Conservation (phyloP, 805 yeast genomes). For the Henningerozyma blattae region DNA sequence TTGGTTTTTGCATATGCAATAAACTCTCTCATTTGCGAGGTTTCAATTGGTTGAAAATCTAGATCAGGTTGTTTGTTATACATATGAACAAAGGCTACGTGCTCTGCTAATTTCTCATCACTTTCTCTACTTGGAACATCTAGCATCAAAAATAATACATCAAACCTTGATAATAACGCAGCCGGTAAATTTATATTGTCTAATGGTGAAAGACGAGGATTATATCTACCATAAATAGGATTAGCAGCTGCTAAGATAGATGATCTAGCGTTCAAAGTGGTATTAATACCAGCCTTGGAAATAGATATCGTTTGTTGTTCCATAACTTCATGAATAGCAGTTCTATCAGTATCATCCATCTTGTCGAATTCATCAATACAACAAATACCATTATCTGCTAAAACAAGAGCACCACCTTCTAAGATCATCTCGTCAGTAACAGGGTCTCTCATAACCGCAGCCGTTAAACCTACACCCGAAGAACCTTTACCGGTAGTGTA, state of each 20-base stretch:
- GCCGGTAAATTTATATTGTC: conserved; percentile 96
- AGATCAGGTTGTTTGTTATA: conserved; percentile 74
- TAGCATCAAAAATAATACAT: conserved; percentile 71
- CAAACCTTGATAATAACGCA: conserved; percentile 90
- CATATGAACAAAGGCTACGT: conserved; percentile 94
- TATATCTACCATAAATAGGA: conserved; percentile 90
- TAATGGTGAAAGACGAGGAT: conserved; percentile 78
- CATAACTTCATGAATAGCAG: conserved; percentile 98
- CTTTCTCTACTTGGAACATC: conserved; percentile 72
- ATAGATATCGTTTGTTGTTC: conserved; percentile 97
- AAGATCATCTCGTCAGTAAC: conserved; percentile 97
- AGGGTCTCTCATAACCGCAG: conserved; percentile 98
- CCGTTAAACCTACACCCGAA: conserved; percentile 97
- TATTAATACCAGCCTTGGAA: conserved; percentile 94
- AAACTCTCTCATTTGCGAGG: conserved; percentile 73
- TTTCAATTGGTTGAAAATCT: conserved; percentile 65
- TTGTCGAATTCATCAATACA: conserved; percentile 98
- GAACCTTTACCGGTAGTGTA: conserved; percentile 98
- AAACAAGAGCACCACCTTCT: conserved; percentile 95
- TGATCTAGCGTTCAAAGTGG: conserved; percentile 90
- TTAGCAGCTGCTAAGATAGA: conserved; percentile 98
- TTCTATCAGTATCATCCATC: conserved; percentile 94
- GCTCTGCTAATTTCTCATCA: conserved; percentile 82
- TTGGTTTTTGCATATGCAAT: conserved; percentile 74
- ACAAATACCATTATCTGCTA: conserved; percentile 96